Conservation (phyloP, 805 yeast species). For the Starmerella sirachaensis region DNA sequence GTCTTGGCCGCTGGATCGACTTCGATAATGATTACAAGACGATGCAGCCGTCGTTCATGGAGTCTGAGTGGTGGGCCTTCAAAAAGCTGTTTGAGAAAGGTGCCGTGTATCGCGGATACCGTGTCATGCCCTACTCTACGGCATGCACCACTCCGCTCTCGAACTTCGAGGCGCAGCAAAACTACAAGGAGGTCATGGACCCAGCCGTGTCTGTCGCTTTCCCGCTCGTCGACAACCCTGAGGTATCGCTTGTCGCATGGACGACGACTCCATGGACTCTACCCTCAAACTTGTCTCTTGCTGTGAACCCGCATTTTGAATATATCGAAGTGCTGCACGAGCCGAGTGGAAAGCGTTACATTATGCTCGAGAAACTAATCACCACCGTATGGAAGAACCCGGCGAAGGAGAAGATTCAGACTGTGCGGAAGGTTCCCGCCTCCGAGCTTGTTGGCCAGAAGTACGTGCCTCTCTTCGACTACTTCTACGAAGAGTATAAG, state of each 20-base stretch:
- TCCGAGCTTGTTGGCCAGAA: constrained; percentile 63
- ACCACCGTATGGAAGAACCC: constrained; percentile 90
- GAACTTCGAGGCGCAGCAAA: constrained; percentile 96
- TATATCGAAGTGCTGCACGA: constrained; percentile 89
- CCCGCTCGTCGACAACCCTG: constrained; percentile 66
- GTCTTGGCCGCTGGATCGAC: constrained; percentile 98
- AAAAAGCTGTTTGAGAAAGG: constrained; percentile 73
- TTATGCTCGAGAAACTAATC: constrained; percentile 71
- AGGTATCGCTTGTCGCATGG: constrained; percentile 88
- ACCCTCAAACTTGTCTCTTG: constrained; percentile 84
- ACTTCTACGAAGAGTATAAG: constrained; percentile 61
- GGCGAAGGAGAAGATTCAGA: constrained; percentile 69
- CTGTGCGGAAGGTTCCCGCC: constrained; percentile 74
- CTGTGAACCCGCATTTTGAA: constrained; percentile 83
- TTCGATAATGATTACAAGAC: constrained; percentile 98
- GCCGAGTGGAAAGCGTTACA: constrained; percentile 66
- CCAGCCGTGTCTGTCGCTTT: constrained; percentile 94
- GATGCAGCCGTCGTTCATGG: constrained; percentile 91
- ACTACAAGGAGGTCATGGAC: constrained; percentile 92
- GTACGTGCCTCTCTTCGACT: constrained; percentile 75
- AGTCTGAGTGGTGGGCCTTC: constrained; percentile 99
- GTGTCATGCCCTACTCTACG: constrained; percentile 98
- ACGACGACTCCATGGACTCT: constrained; percentile 99
- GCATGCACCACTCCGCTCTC: constrained; percentile 94
- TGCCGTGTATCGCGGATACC: constrained; percentile 83